A percentile compares a stretch with the other conserved stretches of the same genome.
phyloP scores from a whole-genome alignment of 495 filamentous ascomycete species.

The Emericellopsis terricola region DNA sequence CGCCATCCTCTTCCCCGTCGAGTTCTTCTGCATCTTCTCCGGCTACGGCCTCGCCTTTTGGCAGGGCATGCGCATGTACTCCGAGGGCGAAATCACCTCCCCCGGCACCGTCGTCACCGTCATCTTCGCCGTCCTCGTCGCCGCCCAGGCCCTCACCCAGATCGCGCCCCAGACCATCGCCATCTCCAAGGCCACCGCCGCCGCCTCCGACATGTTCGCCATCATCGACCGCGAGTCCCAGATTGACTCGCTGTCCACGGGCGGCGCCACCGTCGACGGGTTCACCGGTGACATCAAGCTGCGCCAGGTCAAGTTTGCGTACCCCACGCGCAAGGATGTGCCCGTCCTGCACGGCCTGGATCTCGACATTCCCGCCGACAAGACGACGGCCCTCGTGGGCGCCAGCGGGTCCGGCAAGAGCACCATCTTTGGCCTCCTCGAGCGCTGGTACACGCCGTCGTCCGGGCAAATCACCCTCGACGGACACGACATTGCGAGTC shows the following conservation, averaged over 20 bases:
- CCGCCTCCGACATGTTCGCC: slow-evolving; percentile 75
- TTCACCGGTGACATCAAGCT: slow-evolving; percentile 68
- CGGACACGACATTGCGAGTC: slow-evolving; percentile 56
- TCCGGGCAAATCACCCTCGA: slow-evolving; percentile 65
- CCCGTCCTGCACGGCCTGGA: slow-evolving; percentile 69
- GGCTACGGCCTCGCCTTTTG: slow-evolving; percentile 31
- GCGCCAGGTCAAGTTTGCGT: slow-evolving; percentile 75
- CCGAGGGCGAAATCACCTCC: slow-evolving; percentile 19
- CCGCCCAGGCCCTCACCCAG: slow-evolving; percentile 48
- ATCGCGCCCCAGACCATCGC: slow-evolving; percentile 12
- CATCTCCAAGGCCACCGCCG: slow-evolving; percentile 64
- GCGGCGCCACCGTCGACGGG: slow-evolving; percentile 49
- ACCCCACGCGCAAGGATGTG: slow-evolving; percentile 82
- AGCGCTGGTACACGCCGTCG: slow-evolving; percentile 84
- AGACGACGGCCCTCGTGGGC: slow-evolving; percentile 74
- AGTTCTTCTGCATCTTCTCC: slow-evolving; percentile 25
- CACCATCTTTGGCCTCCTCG: slow-evolving; percentile 80
- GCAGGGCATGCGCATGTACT: slow-evolving; percentile 26
- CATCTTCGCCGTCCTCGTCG: slow-evolving; percentile 76
- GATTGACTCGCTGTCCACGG: slow-evolving; percentile 56
- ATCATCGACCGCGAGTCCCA: slow-evolving; percentile 88
- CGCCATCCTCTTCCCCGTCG: slow-evolving; percentile 8
- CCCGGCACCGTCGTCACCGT: slow-evolving; percentile 49
- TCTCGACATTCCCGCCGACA: slow-evolving; percentile 64
- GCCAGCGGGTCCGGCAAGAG: slow-evolving; percentile 82